Evolutionary conservation across 345 rosid genomes (phyloP), one percentile per base, ranked within the genome.

Genomic region (Lepidium sativum): DNA sequence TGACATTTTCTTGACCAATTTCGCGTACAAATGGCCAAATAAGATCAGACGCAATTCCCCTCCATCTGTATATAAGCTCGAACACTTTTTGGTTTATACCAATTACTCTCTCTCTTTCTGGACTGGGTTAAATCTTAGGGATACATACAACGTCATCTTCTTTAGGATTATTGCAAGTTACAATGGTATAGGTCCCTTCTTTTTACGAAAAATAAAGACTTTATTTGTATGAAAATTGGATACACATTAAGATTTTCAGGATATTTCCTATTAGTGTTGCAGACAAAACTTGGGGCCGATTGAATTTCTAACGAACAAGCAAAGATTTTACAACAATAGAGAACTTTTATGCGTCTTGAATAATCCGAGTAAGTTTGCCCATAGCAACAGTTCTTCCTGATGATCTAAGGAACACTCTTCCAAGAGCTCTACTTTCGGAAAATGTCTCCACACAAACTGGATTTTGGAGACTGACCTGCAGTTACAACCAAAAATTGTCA

Each of bases 341-440:
- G 5, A n/a, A 12, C 1, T 33, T 33, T 62, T 54, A 17, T 3
- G 20, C 25, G 42, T 89, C 82, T 65, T 82, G 81, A 6, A 88
- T 78, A 57, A 86, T 67, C 72, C 83, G 75, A 68, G 89, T 82
- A 41, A 91, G 78, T 32, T 85, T 69, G 7, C 95, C 97, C 40
- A 85, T 71, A 1, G 91, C 97, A 1, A 86, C 69, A 7, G 97
- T 91, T 75, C 92, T 85, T n/a, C 97, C 97, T 23, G 62, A 68
- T 21, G 87, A 77, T 81, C 97, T 79, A 48, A 91, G 78, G 77
- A 81, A 91, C 48, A 79, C 95, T 75, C 97, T 91, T 29, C 97
- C 97, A 11, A 94, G 91, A 57, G 96, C 85, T 81, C 76, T 85
- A 68, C 92, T 74, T 63, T 67, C 89, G 1, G 85, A 79, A 62